Conservation (phyloP, 306 rosid species). For the Boehmeria nivea region DNA sequence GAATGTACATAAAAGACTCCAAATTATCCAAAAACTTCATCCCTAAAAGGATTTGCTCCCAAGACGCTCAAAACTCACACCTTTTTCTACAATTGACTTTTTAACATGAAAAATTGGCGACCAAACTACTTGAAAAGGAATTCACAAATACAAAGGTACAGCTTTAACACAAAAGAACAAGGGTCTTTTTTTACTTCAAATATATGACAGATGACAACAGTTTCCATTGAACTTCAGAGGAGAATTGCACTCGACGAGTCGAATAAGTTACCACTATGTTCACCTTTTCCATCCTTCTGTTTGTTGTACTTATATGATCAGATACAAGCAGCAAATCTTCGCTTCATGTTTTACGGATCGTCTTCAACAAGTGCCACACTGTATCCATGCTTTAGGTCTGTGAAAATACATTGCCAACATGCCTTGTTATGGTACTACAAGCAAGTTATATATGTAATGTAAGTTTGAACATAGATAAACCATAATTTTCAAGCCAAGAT, state of each 20-base stretch:
- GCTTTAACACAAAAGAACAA: constrained; percentile 28
- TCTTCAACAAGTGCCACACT: constrained; percentile 65
- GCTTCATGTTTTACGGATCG: constrained; percentile 36
- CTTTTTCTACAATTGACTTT: constrained; percentile 40
- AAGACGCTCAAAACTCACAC: constrained; percentile 16
- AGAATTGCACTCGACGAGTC: too few species aligned
- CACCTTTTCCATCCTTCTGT: too few species aligned
- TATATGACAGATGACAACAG: too few species aligned
- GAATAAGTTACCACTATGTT: too few species aligned
- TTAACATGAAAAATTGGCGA: constrained; percentile 30
- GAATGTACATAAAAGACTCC: constrained; percentile 25
- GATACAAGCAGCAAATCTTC: background rate
- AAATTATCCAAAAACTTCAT: constrained; percentile 22
- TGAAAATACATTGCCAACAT: constrained; percentile 4
- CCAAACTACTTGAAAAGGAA: constrained; percentile 18
- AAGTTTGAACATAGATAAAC: background rate
- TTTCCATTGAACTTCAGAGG: too few species aligned
- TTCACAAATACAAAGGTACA: constrained; percentile 22
- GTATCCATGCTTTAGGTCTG: constrained; percentile 74
- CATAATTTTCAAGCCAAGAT: too few species aligned
- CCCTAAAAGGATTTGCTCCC: constrained; percentile 25
- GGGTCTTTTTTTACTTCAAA: background rate
- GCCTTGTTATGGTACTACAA: background rate
- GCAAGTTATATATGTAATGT: background rate
- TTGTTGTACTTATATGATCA: too few species aligned